phyloP scores from a whole-genome alignment of 345 rosid genomes.

The Odontarrhena argentea region DNA sequence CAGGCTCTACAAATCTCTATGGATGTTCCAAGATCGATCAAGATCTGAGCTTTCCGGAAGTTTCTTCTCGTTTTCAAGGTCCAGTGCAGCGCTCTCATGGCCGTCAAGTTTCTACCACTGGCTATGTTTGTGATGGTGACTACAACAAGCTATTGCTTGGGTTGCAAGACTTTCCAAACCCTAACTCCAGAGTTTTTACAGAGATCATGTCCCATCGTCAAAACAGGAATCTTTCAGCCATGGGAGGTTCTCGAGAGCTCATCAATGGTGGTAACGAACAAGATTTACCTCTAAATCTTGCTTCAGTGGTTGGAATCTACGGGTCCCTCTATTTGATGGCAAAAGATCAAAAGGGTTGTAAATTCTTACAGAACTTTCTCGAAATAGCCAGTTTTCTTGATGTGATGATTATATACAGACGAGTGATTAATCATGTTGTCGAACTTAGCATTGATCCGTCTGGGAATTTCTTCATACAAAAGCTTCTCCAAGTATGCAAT shows the following conservation, averaged over 20 bases:
- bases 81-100: constrained; percentile 30
- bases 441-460: constrained; percentile 57
- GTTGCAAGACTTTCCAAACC: constrained; percentile 36
- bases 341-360: constrained; percentile 51
- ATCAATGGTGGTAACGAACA: too few relatives aligned
- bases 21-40: constrained; percentile 25
- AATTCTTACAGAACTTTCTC: constrained; percentile 48
- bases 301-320: constrained; percentile 42
- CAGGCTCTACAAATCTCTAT: constrained; percentile 39
- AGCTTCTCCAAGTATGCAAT: constrained; percentile 50
- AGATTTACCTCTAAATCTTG: constrained; percentile 33
- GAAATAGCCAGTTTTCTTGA: constrained; percentile 47
- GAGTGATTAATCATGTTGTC: constrained; percentile 45
- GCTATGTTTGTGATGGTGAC: constrained; percentile 25
- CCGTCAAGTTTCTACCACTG: neutral
- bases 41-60: constrained; percentile 18
- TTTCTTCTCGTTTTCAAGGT: constrained; percentile 35
- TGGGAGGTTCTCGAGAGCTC: constrained; percentile 37
- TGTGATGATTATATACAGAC: constrained; percentile 42
- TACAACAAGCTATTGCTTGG: constrained; percentile 34
- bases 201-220: constrained; percentile 1
- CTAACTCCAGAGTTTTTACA: constrained; percentile 39
- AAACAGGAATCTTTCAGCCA: constrained; percentile 31
- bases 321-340: constrained; percentile 51
- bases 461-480: constrained; percentile 62